Base-by-base conservation (phyloP, 1,139 yeast species). In the Yamadazyma dushanensis region DNA sequence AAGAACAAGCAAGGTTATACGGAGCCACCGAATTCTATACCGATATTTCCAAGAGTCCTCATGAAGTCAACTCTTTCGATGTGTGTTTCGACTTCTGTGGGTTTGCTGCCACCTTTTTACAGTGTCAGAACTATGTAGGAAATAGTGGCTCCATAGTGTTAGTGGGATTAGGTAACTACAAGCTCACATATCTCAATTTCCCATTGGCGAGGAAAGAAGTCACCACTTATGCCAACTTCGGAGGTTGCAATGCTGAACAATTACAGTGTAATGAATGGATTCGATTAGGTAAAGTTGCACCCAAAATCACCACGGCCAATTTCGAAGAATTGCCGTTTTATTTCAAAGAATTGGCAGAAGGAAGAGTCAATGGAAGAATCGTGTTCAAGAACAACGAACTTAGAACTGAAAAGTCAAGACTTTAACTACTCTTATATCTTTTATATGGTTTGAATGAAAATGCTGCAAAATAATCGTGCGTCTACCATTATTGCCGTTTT, bases 71-170 rank as follows among this genome's bases (percentile, higher is more conserved):
- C 41, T 53, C 65, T 7, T 69, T 70, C 43, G 70, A 67, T 38
- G 48, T 66, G 10, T 61, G 66, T 27, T 61, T 71, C 41, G 80
- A 74, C 47, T 66, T 73, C 47, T 71, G 68, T 31, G 78, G 79
- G 1, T 46, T 55, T 21, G 72, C 68, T 44, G 47, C 53, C 4
- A 70, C 77, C 2, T 57, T 58, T 27, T 62, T 61, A 34, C 31
- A 43, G 8, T 59, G 68, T 32, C 63, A 66, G 27, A 49, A 45
- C n/a, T 69, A 56, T 38, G 64, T 68, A 26, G 61, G 56, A 31
- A 37, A 46, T 3, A 52, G 54, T 19, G 79, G 79, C n/a, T 59
- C 59, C 33, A 61, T 72, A 16, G 56, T 69, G 20, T 62, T 69
- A 44, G 63, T 73, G 15, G 79, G 80, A 1, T 54, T 74, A 42